These are phyloP conservation scores for Ceratocystis papillata DNA, from an alignment of 2,329 filamentous ascomycete species.

Conservation along the genomic window DNA sequence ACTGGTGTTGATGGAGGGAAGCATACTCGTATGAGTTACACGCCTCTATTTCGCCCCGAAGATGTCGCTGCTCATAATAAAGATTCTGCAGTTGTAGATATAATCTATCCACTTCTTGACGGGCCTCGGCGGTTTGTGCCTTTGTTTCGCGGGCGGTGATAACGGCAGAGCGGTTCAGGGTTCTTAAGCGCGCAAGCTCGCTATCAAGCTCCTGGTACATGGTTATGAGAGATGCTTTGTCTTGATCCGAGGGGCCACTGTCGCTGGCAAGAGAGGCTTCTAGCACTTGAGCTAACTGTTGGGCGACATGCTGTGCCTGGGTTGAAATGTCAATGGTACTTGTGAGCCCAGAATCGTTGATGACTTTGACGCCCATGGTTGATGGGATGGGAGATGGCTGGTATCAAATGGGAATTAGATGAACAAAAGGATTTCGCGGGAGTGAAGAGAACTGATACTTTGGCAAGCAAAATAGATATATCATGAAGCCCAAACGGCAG, in stretches of 20 bases:
- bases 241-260: constrained; percentile 30
- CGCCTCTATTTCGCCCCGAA: constrained; percentile 78
- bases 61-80: constrained; percentile 87
- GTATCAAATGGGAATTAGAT: neutral
- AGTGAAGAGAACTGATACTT: too few relatives aligned
- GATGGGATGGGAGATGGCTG: neutral
- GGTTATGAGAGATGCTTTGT: neutral
- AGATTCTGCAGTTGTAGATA: constrained; percentile 91
- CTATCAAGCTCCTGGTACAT: constrained; percentile 34
- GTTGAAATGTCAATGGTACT: constrained; percentile 62
- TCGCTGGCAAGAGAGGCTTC: constrained; percentile 36
- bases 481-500: neutral
- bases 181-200: constrained; percentile 68
- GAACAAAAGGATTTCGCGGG: neutral
- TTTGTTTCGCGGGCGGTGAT: constrained; percentile 79
- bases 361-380: constrained; percentile 26
- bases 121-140: constrained; percentile 69
- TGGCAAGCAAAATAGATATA: too few relatives aligned
- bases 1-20: neutral
- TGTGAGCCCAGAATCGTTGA: constrained; percentile 43
- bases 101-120: constrained; percentile 81
- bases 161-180: constrained; percentile 70
- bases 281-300: constrained; percentile 49
- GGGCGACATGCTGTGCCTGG: constrained; percentile 60
- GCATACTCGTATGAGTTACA: constrained; percentile 87